Percentiles rank a stretch among this genome's conserved stretches.
Conservation (phyloP, 2,329 filamentous ascomycete genomes). For the Myrmaecium sp. region DNA sequence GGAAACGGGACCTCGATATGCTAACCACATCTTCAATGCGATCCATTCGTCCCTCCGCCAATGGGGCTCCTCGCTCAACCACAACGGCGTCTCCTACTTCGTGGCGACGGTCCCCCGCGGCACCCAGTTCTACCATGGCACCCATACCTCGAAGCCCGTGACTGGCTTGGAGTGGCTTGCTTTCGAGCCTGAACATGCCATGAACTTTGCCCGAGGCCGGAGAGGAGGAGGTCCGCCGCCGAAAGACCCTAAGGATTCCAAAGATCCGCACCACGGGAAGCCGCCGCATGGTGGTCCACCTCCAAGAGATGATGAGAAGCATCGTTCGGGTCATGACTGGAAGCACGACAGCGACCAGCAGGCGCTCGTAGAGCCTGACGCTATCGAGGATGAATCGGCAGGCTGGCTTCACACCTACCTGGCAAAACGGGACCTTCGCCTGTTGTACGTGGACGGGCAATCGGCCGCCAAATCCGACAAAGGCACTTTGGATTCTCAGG, state of each 20-base stretch:
- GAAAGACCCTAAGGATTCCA: conserved; percentile 1
- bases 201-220: conserved; percentile 38
- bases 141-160: conserved; percentile 27
- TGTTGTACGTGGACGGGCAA: conserved; percentile 56
- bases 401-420: conserved; percentile 54
- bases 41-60: conserved; percentile 56
- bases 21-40: conserved; percentile 53
- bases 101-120: conserved; percentile 46
- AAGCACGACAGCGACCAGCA: conserved; percentile 2
- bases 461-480: conserved; percentile 47
- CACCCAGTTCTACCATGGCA: conserved; percentile 53
- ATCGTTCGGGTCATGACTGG: conserved; percentile 1
- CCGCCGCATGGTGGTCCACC: conserved; percentile 1
- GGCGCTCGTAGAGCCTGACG: conserved; percentile 4
- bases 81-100: conserved; percentile 62
- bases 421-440: conserved; percentile 37
- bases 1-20: no score
- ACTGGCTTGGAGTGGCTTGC: conserved; percentile 51
- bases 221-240: conserved; percentile 1
- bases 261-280: conserved; percentile 1
- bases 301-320: not conserved
- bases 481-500: conserved; percentile 53
- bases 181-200: conserved; percentile 60
- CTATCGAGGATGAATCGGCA: conserved; percentile 1
- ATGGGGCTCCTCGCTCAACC: conserved; percentile 55